These are phyloP conservation scores for Colletotrichum shisoi DNA, from an alignment of 2,329 filamentous ascomycete genomes.

Conservation along the genomic window DNA sequence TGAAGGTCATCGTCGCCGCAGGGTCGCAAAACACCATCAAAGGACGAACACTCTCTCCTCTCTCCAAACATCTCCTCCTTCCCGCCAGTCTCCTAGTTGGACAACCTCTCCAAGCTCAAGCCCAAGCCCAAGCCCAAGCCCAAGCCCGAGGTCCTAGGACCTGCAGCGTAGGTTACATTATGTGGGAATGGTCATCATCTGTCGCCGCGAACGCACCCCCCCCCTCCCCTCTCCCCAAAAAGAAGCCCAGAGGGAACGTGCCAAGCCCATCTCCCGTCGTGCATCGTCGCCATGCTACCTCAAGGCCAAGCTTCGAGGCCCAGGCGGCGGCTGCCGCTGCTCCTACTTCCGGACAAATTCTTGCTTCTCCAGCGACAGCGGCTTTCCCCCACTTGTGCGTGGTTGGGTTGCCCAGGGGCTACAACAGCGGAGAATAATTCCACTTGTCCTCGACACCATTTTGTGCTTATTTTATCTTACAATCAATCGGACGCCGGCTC, in stretches of 20 bases:
- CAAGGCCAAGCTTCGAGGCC: constrained; percentile 19
- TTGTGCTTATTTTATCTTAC: not conserved
- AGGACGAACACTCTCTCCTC: not conserved
- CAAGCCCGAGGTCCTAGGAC: constrained; percentile 1
- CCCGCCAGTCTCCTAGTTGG: constrained; percentile 7
- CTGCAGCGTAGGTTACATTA: constrained; percentile 19
- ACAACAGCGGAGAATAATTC: not conserved
- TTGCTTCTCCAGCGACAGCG: no score
- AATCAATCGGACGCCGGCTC: constrained; percentile 30
- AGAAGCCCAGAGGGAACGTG: constrained; percentile 20
- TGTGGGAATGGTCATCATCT: constrained; percentile 13
- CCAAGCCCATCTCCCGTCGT: constrained; percentile 32
- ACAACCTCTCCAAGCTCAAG: not conserved
- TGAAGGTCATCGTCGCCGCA: not conserved
- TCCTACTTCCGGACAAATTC: not conserved
- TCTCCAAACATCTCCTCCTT: not conserved
- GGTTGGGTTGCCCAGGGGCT: not conserved
- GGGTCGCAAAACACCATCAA: constrained; percentile 12
- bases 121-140: not conserved
- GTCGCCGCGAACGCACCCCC: constrained; percentile 7
- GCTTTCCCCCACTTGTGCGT: not conserved
- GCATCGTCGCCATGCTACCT: constrained; percentile 8
- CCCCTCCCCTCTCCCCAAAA: not conserved
- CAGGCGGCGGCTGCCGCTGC: not conserved
- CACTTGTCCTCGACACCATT: not conserved